Evolutionary conservation across 495 filamentous ascomycete genomes (phyloP).

Genomic region (Aspergillus bertholletiae): DNA sequence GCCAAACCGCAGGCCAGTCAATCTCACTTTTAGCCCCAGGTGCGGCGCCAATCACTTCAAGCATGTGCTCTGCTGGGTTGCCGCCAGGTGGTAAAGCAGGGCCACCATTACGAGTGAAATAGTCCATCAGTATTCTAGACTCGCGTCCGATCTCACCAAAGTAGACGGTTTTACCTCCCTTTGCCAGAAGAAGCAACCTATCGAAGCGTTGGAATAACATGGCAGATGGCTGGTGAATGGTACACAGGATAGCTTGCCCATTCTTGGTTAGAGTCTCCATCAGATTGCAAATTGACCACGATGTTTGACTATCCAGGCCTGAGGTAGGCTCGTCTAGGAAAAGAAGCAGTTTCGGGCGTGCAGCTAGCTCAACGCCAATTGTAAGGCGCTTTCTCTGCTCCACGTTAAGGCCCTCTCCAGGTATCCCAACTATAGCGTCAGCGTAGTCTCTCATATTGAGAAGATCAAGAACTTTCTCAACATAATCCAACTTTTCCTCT

Average conservation of each 20-base stretch:
- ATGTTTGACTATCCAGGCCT: slow-evolving; percentile 81
- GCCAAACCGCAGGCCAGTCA: slow-evolving; percentile 82
- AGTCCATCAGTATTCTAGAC: slow-evolving; percentile 62
- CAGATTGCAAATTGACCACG: slow-evolving; percentile 77
- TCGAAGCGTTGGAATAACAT: slow-evolving; percentile 92
- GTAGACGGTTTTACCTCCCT: slow-evolving; percentile 77
- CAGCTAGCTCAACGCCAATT: slow-evolving; percentile 84
- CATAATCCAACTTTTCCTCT: slow-evolving; percentile 78
- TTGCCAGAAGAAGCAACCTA: slow-evolving; percentile 72
- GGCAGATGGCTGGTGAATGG: slow-evolving; percentile 89
- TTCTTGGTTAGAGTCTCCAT: slow-evolving; percentile 77
- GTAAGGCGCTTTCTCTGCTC: slow-evolving; percentile 86
- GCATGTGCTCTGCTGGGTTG: slow-evolving; percentile 90
- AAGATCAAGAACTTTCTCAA: slow-evolving; percentile 86
- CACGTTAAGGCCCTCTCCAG: slow-evolving; percentile 85
- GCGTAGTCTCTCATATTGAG: slow-evolving; percentile 86
- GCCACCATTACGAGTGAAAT: slow-evolving; percentile 76
- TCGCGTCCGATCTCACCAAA: slow-evolving; percentile 80
- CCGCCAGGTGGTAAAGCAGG: slow-evolving; percentile 63
- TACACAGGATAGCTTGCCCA: slow-evolving; percentile 86
- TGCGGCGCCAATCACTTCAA: slow-evolving; percentile 85
- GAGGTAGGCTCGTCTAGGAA: slow-evolving; percentile 91
- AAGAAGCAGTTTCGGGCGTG: slow-evolving; percentile 77
- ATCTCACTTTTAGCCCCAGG: slow-evolving; percentile 68
- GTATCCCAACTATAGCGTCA: slow-evolving; percentile 82